Evolutionary conservation across 495 filamentous ascomycete species (phyloP), one percentile per base, ranked within the genome.

Genomic region (Podospora appendiculata): DNA sequence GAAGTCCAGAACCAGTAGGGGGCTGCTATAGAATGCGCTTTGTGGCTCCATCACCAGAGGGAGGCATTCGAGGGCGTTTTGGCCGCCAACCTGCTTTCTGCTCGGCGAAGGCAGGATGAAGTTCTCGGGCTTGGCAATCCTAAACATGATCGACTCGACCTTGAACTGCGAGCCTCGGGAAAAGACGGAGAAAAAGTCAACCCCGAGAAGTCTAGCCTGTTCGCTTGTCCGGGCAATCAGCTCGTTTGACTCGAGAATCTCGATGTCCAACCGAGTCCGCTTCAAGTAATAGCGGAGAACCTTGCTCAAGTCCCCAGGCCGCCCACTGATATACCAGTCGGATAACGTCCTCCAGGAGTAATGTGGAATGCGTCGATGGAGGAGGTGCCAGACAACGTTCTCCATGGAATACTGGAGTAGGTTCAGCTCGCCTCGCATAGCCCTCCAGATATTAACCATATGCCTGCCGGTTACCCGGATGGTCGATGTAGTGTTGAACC

Each of bases 1-100:
- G 57, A 98, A 98, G 68, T 98, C 93, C 10, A 98, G 75, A 0
- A 98, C 93, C 10, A 98, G 61, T 11, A 98, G 63, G 0, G 93
- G 93, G 53, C 88, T 92, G 32, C 74, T 88, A 64, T 97, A 98
- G 60, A 97, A 97, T 34, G 83, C 86, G 50, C 92, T 96, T 63
- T 93, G 90, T 2, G 93, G 93, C 60, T 98, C 93, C 93, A 98
- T 96, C 35, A 97, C 94, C 46, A 98, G 73, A 6, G 93, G 94
- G 19, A 96, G 75, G 54, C 93, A 97, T 66, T 98, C 93, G 18
- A 96, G 76, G 11, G 93, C 93, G 60, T 97, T 98, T 62, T 97
- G 94, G 33, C 83, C 80, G 5, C 90, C 92, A 19, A 98, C 90
- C 59, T 98, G 94, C 68, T 89, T 93, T 50, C 80, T 78, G 60